Conservation (phyloP, 495 filamentous ascomycete species). For the Penicillium herquei region DNA sequence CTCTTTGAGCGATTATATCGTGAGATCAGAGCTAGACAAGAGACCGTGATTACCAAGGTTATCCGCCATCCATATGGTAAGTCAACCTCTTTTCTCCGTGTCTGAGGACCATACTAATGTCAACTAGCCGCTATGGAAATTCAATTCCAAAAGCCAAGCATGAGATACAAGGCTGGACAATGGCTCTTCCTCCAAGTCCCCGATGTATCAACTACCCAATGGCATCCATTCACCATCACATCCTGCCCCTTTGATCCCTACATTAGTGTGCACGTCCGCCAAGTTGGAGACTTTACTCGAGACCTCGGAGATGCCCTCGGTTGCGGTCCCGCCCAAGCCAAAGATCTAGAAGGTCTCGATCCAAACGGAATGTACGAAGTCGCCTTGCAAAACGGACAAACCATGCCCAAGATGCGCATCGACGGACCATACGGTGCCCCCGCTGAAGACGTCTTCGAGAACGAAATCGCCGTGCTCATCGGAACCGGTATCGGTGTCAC, state of each 20-base stretch:
- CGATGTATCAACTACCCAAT: constrained; percentile 81
- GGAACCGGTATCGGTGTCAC: constrained; percentile 98
- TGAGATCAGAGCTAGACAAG: constrained; percentile 76
- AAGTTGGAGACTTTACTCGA: constrained; percentile 94
- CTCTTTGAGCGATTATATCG: constrained; percentile 87
- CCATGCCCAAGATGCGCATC: constrained; percentile 84
- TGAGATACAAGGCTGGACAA: constrained; percentile 98
- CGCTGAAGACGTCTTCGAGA: constrained; percentile 90
- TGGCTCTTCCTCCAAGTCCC: constrained; percentile 97
- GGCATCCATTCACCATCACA: constrained; percentile 99
- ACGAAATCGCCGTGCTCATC: constrained; percentile 95
- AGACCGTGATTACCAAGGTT: constrained; percentile 88
- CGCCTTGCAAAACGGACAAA: constrained; percentile 86
- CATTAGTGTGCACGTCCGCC: constrained; percentile 88
- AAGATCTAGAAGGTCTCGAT: constrained; percentile 85
- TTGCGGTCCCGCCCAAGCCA: constrained; percentile 77
- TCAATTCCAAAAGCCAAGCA: constrained; percentile 91
- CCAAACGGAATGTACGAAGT: constrained; percentile 98
- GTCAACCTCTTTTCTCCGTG: constrained; percentile 17
- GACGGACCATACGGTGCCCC: constrained; percentile 97
- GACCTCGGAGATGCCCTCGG: constrained; percentile 88
- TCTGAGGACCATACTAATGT: background rate
- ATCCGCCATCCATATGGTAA: constrained; percentile 95
- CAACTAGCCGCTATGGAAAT: constrained; percentile 88
- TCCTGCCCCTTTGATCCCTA: constrained; percentile 96